Conservation (phyloP, 2,329 filamentous ascomycete genomes). For the Colletotrichum lentis region DNA sequence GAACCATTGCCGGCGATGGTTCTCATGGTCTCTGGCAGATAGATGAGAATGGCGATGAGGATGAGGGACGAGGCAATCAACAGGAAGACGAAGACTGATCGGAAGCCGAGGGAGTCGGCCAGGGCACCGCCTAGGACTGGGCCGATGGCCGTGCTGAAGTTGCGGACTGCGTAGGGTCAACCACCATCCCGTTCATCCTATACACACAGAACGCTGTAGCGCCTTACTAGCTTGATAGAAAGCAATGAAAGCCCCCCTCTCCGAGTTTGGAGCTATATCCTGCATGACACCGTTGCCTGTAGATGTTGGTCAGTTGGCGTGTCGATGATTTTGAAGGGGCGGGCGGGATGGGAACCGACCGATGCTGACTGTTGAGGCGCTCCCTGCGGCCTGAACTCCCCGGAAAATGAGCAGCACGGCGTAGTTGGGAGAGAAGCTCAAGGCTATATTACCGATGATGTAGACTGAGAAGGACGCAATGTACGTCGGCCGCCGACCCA, state of each 20-base stretch:
- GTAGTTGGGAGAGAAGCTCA: slow-evolving; percentile 56
- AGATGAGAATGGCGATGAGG: slow-evolving; percentile 39
- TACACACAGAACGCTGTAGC: rapidly evolving
- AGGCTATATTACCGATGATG: slow-evolving; percentile 54
- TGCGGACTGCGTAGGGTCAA: slow-evolving; percentile 39
- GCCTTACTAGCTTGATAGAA: slow-evolving; percentile 46
- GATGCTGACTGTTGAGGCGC: slow-evolving; percentile 58
- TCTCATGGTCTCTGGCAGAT: slow-evolving; percentile 45
- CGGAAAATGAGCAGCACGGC: slow-evolving; percentile 54
- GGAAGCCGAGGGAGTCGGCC: slow-evolving; percentile 38
- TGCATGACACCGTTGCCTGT: slow-evolving; percentile 44
- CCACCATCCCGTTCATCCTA: not conserved
- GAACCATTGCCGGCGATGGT: slow-evolving; percentile 44
- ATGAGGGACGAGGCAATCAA: slow-evolving; percentile 26
- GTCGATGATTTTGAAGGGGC: not conserved
- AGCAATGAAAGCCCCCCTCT: slow-evolving; percentile 46
- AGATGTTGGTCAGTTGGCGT: not conserved
- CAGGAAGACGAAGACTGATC: slow-evolving; percentile 37
- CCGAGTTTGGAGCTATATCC: slow-evolving; percentile 44
- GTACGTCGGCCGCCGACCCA: slow-evolving; percentile 56
- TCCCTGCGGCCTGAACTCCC: slow-evolving; percentile 57
- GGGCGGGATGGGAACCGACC: slow-evolving; percentile 43
- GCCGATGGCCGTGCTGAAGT: slow-evolving; percentile 46
- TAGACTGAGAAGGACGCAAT: slow-evolving; percentile 58
- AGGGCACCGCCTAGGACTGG: slow-evolving; percentile 47